These are phyloP conservation scores for Wickerhamiella lipophila DNA, from an alignment of 805 yeast genomes.

Conservation along the genomic window DNA sequence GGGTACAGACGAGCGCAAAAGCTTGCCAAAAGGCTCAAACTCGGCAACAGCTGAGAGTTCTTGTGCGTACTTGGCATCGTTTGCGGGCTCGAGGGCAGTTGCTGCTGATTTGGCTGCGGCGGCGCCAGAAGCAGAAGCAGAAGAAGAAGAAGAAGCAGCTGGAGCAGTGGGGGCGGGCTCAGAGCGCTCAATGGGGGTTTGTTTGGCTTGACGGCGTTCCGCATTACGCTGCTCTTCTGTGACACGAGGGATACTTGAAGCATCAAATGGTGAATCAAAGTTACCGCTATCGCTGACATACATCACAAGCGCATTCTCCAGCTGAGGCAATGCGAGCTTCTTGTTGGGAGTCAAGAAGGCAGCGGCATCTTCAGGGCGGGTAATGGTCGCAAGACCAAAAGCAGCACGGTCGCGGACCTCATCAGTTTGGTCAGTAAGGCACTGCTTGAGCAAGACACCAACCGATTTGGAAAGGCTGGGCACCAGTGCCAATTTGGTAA, in stretches of 20 bases:
- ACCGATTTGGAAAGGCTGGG: conserved; percentile 54
- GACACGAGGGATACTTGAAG: conserved; percentile 45
- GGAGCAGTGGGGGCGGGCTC: background rate
- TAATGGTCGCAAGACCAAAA: conserved; percentile 52
- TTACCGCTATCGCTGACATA: conserved; percentile 45
- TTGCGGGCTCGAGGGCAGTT: conserved; percentile 13
- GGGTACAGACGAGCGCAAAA: conserved; percentile 55
- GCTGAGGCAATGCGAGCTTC: conserved; percentile 57
- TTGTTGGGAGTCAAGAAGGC: conserved; percentile 52
- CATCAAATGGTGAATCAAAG: conserved; percentile 52
- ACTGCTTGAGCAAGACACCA: conserved; percentile 62
- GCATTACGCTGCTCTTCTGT: conserved; percentile 28
- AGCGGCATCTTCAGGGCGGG: conserved; percentile 29
- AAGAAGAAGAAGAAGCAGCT: background rate
- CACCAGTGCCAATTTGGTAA: conserved; percentile 77
- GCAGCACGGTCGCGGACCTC: conserved; percentile 98
- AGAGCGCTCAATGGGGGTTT: background rate
- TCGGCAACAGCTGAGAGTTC: conserved; percentile 63
- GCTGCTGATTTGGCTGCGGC: no score
- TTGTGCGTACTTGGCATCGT: conserved; percentile 36
- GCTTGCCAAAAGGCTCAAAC: conserved; percentile 56
- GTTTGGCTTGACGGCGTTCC: background rate
- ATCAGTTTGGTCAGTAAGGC: conserved; percentile 80
- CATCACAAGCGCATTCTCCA: conserved; percentile 63
- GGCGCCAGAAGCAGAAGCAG: no score